These are phyloP conservation scores for Mortierella alpina DNA, from an alignment of 192 early-diverging fungal genomes.

Conservation along the genomic window DNA sequence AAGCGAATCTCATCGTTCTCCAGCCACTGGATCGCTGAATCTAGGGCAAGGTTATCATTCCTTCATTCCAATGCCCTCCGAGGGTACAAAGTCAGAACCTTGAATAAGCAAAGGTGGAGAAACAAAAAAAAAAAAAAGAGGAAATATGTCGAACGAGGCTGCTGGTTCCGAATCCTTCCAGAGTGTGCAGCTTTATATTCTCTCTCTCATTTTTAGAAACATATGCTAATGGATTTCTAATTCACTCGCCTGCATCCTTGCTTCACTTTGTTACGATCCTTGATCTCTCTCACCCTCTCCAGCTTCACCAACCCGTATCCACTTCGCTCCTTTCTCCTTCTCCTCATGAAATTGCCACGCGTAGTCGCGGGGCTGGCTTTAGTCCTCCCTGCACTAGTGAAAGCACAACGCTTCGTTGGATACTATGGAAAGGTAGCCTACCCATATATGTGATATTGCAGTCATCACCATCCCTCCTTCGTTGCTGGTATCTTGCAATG, in stretches of 20 bases:
- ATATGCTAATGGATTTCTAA: no score
- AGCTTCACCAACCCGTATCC: background rate
- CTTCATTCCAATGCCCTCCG: no score
- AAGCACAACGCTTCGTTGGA: constrained; percentile 32
- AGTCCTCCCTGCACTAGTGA: constrained; percentile 6
- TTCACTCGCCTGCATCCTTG: no score
- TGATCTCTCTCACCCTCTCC: background rate
- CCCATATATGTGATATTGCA: background rate
- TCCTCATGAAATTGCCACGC: constrained; percentile 7
- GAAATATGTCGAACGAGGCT: background rate
- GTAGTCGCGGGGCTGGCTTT: constrained; percentile 7
- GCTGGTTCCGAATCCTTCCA: no score
- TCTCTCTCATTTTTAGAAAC: no score
- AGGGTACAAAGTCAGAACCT: no score
- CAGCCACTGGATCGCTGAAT: no score
- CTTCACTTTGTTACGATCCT: no score
- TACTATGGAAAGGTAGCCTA: constrained; percentile 42
- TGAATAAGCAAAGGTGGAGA: background rate
- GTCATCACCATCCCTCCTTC: background rate
- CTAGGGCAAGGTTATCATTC: no score
- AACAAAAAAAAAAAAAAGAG: background rate
- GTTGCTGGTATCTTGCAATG: no score
- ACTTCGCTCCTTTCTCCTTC: background rate
- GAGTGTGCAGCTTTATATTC: no score
- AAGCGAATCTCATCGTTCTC: no score